Conservation (phyloP, 2,329 filamentous ascomycete species). For the Sclerotinia subarctica region DNA sequence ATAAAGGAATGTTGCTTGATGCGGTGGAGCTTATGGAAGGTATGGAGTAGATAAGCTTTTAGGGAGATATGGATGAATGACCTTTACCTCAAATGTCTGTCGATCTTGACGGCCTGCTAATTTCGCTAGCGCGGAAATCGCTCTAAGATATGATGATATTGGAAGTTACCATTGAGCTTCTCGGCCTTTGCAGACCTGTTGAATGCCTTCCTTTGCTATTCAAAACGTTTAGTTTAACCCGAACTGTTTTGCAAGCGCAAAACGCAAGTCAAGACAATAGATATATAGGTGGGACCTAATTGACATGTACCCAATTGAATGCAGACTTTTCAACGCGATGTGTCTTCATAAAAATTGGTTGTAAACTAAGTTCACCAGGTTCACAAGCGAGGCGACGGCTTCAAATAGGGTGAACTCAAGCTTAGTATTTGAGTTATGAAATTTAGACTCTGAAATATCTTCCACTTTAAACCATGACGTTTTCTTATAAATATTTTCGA, state of each 20-base stretch:
- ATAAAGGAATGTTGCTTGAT: slow-evolving; percentile 87
- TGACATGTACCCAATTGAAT: not conserved
- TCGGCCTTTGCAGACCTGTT: not conserved
- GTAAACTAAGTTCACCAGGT: not conserved
- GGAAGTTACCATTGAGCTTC: not conserved
- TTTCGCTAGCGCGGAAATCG: slow-evolving; percentile 6
- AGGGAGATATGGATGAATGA: not conserved
- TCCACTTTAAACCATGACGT: not conserved
- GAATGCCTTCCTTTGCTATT: not conserved
- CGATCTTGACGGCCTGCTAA: not conserved
- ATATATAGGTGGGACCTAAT: not conserved
- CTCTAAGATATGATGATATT: not conserved
- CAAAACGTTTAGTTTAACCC: not conserved
- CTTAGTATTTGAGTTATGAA: not conserved
- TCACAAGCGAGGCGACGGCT: not conserved
- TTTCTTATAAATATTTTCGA: not conserved
- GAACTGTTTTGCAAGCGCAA: slow-evolving; percentile 8
- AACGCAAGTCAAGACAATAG: not conserved
- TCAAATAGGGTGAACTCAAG: not conserved
- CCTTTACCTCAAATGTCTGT: slow-evolving; percentile 4
- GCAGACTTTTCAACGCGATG: not conserved
- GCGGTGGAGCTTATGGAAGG: slow-evolving; percentile 87
- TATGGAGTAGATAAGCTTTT: slow-evolving; percentile 52
- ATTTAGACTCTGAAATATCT: not conserved
- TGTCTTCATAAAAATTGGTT: not conserved